phyloP scores from a whole-genome alignment of 1,284 basidiomycete species.

The Singerocomus inundabilis region DNA sequence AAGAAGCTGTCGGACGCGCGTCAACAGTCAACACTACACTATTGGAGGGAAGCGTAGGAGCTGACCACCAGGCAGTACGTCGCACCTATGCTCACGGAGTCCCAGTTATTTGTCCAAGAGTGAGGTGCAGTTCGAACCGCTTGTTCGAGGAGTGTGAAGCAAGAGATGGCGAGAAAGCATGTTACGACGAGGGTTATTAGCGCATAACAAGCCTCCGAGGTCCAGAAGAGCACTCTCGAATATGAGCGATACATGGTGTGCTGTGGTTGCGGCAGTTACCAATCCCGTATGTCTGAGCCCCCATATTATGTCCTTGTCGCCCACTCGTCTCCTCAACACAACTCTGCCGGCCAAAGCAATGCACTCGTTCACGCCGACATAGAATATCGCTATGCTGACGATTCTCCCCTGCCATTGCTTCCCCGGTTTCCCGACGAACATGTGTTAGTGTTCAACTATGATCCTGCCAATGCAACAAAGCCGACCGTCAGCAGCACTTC shows the following conservation, averaged over 20 bases:
- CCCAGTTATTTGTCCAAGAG: slow-evolving; percentile 59
- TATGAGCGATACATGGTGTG: slow-evolving; percentile 24
- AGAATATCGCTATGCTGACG: slow-evolving; percentile 81
- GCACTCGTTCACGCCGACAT: slow-evolving; percentile 67
- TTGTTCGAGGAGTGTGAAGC: slow-evolving; percentile 61
- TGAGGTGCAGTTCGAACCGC: slow-evolving; percentile 60
- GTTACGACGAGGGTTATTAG: slow-evolving; percentile 53
- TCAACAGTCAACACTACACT: not conserved
- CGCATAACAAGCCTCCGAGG: slow-evolving; percentile 41
- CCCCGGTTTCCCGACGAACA: slow-evolving; percentile 60
- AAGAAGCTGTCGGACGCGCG: slow-evolving; percentile 41
- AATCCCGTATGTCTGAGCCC: slow-evolving; percentile 29
- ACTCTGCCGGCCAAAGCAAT: slow-evolving; percentile 32
- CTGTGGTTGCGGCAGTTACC: not conserved
- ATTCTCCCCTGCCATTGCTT: slow-evolving; percentile 59
- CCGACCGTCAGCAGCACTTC: slow-evolving; percentile 63
- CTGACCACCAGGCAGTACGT: slow-evolving; percentile 66
- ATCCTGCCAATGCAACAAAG: slow-evolving; percentile 36
- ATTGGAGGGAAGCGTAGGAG: slow-evolving; percentile 5
- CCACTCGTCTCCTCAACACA: slow-evolving; percentile 43
- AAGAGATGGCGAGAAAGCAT: slow-evolving; percentile 60
- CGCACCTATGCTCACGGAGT: slow-evolving; percentile 61
- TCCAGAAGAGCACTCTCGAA: slow-evolving; percentile 20
- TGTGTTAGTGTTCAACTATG: slow-evolving; percentile 68
- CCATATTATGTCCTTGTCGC: slow-evolving; percentile 66